Conservation (phyloP, 2,329 filamentous ascomycete genomes). For the Zasmidium angulare region DNA sequence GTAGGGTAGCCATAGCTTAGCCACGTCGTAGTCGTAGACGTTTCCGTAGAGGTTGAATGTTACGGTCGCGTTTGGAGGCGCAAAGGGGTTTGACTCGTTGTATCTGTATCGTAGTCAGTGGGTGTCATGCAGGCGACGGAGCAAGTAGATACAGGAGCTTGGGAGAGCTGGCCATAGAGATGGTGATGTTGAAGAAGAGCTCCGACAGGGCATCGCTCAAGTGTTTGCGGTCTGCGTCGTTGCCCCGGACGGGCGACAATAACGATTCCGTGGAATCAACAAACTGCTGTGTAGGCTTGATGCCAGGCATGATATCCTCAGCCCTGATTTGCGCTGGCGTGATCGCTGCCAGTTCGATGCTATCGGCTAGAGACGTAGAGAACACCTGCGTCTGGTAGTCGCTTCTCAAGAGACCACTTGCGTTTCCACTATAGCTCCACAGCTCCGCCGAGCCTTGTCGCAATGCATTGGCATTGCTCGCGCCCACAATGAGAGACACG, state of each 20-base stretch:
- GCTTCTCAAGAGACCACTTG: background rate
- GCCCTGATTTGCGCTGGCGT: background rate
- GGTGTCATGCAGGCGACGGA: background rate
- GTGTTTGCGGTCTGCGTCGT: no score
- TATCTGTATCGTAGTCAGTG: background rate
- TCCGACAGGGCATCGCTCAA: slow-evolving; percentile 8
- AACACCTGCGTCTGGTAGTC: background rate
- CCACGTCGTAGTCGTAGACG: slow-evolving; percentile 16
- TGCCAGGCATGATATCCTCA: background rate
- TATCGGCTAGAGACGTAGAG: background rate
- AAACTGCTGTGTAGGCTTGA: background rate
- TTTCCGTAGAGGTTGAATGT: slow-evolving; percentile 13
- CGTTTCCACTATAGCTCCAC: background rate
- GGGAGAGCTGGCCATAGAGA: slow-evolving; percentile 14
- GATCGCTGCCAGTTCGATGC: background rate
- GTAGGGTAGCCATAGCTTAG: slow-evolving; percentile 21
- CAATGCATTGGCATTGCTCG: background rate
- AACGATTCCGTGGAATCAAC: background rate
- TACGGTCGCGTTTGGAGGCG: slow-evolving; percentile 7
- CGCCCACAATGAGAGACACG: background rate
- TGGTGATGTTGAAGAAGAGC: slow-evolving; percentile 22
- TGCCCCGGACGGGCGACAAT: slow-evolving; percentile 9
- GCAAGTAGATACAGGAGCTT: background rate
- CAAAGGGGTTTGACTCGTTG: slow-evolving; percentile 7
- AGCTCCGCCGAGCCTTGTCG: background rate